Conservation (phyloP, 2,329 filamentous ascomycete genomes). For the Diaporthe sp. region DNA sequence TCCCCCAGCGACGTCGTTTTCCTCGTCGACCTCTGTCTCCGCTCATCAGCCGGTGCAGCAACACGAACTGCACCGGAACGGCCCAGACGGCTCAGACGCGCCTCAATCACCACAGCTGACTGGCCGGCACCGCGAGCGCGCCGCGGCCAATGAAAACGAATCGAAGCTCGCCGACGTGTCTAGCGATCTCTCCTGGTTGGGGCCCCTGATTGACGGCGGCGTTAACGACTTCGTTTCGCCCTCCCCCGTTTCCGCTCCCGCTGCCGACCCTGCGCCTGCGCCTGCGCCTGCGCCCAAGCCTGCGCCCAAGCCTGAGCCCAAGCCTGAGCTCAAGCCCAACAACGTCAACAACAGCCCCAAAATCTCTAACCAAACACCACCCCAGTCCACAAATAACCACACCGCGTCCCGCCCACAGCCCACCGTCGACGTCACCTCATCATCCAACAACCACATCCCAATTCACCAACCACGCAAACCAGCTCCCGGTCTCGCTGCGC, state of each 20-base stretch:
- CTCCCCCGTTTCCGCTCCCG: slow-evolving; percentile 28
- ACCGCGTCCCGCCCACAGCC: slow-evolving; percentile 35
- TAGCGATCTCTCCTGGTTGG: slow-evolving; percentile 56
- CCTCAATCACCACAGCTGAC: slow-evolving; percentile 22
- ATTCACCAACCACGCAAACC: slow-evolving; percentile 65
- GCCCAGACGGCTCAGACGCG: slow-evolving; percentile 26
- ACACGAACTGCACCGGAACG: not conserved
- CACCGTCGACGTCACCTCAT: slow-evolving; percentile 36
- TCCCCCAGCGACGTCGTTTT: not conserved
- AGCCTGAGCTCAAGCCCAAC: slow-evolving; percentile 7
- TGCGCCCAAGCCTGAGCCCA: not conserved
- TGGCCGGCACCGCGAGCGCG: slow-evolving; percentile 31
- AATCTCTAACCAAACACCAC: slow-evolving; percentile 39
- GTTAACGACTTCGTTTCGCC: slow-evolving; percentile 32
- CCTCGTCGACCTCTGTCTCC: slow-evolving; percentile 12
- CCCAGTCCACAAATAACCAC: slow-evolving; percentile 44
- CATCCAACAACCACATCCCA: slow-evolving; percentile 45
- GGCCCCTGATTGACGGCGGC: slow-evolving; percentile 44
- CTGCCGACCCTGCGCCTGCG: not conserved
- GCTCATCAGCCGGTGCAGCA: slow-evolving; percentile 3
- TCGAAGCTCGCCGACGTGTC: slow-evolving; percentile 59
- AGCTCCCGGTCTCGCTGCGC: slow-evolving; percentile 74
- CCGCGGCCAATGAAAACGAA: slow-evolving; percentile 41
- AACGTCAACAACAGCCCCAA: slow-evolving; percentile 38
- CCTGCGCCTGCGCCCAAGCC: not conserved